Percentiles rank a stretch among this genome's conserved stretches.
Evolutionary conservation across 257 asterid genomes (phyloP).

Genomic region (Jacaranda mimosifolia): DNA sequence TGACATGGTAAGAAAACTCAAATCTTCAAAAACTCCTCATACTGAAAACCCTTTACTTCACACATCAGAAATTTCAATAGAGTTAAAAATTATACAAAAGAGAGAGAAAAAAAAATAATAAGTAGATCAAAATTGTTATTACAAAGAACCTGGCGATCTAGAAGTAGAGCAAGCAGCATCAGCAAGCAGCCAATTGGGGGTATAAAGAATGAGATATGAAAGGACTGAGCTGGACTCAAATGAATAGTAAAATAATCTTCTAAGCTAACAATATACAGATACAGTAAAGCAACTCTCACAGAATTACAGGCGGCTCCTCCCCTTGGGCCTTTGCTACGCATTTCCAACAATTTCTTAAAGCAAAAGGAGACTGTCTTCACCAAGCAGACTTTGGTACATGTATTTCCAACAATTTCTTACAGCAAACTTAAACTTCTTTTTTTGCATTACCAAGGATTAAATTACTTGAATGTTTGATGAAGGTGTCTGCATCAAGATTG

Average conservation of each 20-base stretch:
- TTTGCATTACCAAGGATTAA: not conserved
- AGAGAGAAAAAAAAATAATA: not conserved
- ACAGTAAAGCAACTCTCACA: slow-evolving; percentile 1
- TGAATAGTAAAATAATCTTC: not conserved
- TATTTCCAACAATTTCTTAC: slow-evolving; percentile 16
- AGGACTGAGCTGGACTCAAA: not conserved
- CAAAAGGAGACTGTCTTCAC: not conserved
- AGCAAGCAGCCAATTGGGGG: slow-evolving; percentile 5
- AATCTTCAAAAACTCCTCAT: not conserved
- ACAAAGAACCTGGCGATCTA: not conserved
- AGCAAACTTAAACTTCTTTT: slow-evolving; percentile 10
- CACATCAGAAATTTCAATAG: not conserved
- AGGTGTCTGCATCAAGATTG: slow-evolving; percentile 56
- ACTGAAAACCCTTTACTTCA: not conserved
- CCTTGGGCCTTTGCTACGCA: not conserved
- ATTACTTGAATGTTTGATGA: not conserved
- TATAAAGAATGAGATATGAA: not conserved
- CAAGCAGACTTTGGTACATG: slow-evolving; percentile 16
- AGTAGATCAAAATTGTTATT: slow-evolving; percentile 17
- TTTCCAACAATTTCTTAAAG: not conserved
- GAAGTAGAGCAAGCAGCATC: slow-evolving; percentile 21
- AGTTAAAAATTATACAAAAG: not conserved
- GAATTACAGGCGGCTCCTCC: not conserved
- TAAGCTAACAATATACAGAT: slow-evolving; percentile 5
- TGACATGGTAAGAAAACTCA: not conserved